Evolutionary conservation across 345 rosid species (phyloP).

Genomic region (Passiflora organensis): DNA sequence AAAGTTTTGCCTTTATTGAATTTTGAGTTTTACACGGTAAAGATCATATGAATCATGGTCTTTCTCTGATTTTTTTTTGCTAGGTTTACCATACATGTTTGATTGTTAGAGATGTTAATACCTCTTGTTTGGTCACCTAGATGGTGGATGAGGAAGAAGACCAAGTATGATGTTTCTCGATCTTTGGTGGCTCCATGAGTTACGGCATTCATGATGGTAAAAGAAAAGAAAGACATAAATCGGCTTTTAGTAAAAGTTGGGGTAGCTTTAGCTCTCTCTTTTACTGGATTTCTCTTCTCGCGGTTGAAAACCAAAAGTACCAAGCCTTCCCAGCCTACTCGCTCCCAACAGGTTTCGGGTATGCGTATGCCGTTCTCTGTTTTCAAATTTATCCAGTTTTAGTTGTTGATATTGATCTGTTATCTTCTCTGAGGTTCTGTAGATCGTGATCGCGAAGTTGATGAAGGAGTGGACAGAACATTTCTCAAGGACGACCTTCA

Average conservation of each 20-base stretch:
- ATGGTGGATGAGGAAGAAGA: conserved; percentile 41
- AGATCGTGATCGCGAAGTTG: conserved; percentile 32
- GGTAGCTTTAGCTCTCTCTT: conserved; percentile 59
- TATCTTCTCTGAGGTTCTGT: not conserved
- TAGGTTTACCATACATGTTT: not conserved
- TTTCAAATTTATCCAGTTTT: not conserved
- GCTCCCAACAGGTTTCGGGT: conserved; percentile 34
- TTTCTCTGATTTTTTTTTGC: not conserved
- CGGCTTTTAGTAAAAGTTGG: conserved; percentile 57
- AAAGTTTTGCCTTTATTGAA: not conserved
- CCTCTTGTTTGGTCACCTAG: conserved; percentile 22
- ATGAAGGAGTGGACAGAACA: conserved; percentile 9
- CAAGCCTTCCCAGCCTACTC: conserved; percentile 36
- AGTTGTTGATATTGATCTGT: not conserved
- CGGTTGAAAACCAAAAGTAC: conserved; percentile 37
- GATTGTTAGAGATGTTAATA: not conserved
- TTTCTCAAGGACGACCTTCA: conserved; percentile 17
- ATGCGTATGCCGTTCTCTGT: not conserved
- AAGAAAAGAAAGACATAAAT: conserved; percentile 46
- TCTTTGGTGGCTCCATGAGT: not conserved
- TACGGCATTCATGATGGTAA: conserved; percentile 22
- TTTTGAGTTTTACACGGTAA: not conserved
- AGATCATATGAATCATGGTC: not conserved
- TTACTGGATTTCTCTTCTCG: conserved; percentile 65
- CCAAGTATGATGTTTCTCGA: conserved; percentile 9